Percentiles rank a stretch among this genome's conserved stretches.
phyloP scores from a whole-genome alignment of 169 alveolate species.

The Perkinsus chesapeaki region DNA sequence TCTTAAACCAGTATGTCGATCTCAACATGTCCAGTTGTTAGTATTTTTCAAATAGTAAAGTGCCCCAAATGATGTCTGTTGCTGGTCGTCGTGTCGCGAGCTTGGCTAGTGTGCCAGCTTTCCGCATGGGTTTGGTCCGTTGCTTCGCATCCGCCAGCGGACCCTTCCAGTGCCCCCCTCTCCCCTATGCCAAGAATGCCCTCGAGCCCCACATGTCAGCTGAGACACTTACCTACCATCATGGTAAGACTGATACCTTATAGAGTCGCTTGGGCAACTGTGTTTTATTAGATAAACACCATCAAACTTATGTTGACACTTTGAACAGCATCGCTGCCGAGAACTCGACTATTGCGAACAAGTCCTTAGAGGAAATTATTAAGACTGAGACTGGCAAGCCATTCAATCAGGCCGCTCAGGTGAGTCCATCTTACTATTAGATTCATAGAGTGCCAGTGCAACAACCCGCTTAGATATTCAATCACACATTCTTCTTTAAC shows the following conservation, averaged over 20 bases:
- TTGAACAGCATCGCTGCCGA: slow-evolving; percentile 47
- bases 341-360: slow-evolving; percentile 34
- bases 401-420: slow-evolving; percentile 53
- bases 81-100: background rate
- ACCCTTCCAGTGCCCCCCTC: slow-evolving; percentile 67
- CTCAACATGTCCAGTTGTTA: background rate
- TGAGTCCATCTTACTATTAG: background rate
- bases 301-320: slow-evolving; percentile 81
- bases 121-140: background rate
- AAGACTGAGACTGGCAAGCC: slow-evolving; percentile 45
- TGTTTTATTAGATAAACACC: slow-evolving; percentile 49
- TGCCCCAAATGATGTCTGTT: background rate
- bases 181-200: slow-evolving; percentile 82
- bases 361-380: slow-evolving; percentile 37
- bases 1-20: background rate
- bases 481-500: slow-evolving; percentile 88
- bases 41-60: background rate
- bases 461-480: slow-evolving; percentile 84
- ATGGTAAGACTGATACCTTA: slow-evolving; percentile 53
- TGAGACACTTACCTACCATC: slow-evolving; percentile 80
- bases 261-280: background rate
- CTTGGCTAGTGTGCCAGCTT: background rate
- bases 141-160: background rate
- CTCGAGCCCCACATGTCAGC: slow-evolving; percentile 87
- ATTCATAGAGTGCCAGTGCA: slow-evolving; percentile 3